phyloP scores from a whole-genome alignment of 805 yeast species.

The Zygosaccharomyces lentus region DNA sequence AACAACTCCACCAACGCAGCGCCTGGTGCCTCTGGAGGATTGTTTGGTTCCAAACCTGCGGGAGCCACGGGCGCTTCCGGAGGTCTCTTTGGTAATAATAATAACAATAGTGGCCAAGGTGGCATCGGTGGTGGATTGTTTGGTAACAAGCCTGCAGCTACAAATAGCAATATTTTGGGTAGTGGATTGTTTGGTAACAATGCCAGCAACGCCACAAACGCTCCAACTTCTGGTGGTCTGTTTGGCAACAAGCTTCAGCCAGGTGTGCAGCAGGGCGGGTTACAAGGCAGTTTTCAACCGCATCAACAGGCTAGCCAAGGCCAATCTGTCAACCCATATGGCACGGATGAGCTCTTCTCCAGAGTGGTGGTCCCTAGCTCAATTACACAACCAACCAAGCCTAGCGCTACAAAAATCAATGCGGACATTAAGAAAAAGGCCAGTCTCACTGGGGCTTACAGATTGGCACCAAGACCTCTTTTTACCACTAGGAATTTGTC shows the following conservation, averaged over 20 bases:
- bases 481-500: conserved; percentile 32
- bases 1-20: conserved; percentile 15
- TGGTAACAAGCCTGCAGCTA: conserved; percentile 30
- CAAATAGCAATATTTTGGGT: conserved; percentile 35
- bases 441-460: conserved; percentile 56
- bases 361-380: conserved; percentile 35
- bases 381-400: conserved; percentile 39
- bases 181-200: conserved; percentile 36
- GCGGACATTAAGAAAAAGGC: conserved; percentile 52
- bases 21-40: conserved; percentile 30
- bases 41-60: conserved; percentile 39
- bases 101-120: conserved; percentile 8
- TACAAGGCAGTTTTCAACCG: conserved; percentile 11
- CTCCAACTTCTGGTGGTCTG: conserved; percentile 37
- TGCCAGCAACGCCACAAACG: conserved; percentile 4
- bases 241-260: conserved; percentile 37
- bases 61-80: conserved; percentile 25
- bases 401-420: conserved; percentile 46
- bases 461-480: conserved; percentile 60
- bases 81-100: conserved; percentile 35
- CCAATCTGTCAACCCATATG: conserved; percentile 60
- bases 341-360: conserved; percentile 64
- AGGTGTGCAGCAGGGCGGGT: conserved; percentile 14
- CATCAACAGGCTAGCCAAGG: conserved; percentile 32
- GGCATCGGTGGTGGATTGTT: conserved; percentile 35